A percentile compares a stretch with the other conserved stretches of the same genome.
These are phyloP conservation scores for Lodderomyces pseudojiufengensis DNA, from an alignment of 1,139 yeast species.

Conservation along the genomic window DNA sequence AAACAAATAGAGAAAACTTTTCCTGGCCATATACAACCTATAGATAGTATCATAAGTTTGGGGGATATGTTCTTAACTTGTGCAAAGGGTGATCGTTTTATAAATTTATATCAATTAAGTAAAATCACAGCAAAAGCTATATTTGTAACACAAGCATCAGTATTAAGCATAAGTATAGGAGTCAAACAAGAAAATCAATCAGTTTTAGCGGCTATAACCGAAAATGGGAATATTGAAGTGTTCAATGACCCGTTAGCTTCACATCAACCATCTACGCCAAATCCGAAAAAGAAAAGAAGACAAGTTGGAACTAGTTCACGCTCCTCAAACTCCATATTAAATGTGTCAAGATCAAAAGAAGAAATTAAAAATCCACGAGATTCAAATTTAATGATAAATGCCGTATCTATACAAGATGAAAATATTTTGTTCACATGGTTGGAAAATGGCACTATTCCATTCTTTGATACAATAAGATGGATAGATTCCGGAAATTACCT, in stretches of 20 bases:
- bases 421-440: slow-evolving; percentile 60
- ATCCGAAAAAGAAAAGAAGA: slow-evolving; percentile 28
- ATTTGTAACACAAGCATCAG: slow-evolving; percentile 57
- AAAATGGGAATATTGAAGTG: slow-evolving; percentile 64
- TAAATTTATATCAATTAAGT: slow-evolving; percentile 60
- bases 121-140: slow-evolving; percentile 45
- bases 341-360: slow-evolving; percentile 41
- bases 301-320: slow-evolving; percentile 41
- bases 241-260: slow-evolving; percentile 51
- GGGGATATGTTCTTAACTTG: slow-evolving; percentile 56
- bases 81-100: slow-evolving; percentile 74
- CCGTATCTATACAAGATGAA: slow-evolving; percentile 36
- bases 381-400: slow-evolving; percentile 37
- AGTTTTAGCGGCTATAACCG: slow-evolving; percentile 56
- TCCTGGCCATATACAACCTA: slow-evolving; percentile 74
- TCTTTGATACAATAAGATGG: slow-evolving; percentile 62
- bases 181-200: slow-evolving; percentile 29
- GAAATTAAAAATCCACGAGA: slow-evolving; percentile 33
- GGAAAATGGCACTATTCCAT: slow-evolving; percentile 64
- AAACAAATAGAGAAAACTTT: slow-evolving; percentile 43
- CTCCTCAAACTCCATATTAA: slow-evolving; percentile 42
- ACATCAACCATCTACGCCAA: slow-evolving; percentile 14
- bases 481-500: slow-evolving; percentile 24
- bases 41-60: slow-evolving; percentile 40
- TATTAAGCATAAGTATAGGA: slow-evolving; percentile 32